Base-by-base conservation (phyloP, 352 stramenopile species). In the Phytophthora sojae region DNA sequence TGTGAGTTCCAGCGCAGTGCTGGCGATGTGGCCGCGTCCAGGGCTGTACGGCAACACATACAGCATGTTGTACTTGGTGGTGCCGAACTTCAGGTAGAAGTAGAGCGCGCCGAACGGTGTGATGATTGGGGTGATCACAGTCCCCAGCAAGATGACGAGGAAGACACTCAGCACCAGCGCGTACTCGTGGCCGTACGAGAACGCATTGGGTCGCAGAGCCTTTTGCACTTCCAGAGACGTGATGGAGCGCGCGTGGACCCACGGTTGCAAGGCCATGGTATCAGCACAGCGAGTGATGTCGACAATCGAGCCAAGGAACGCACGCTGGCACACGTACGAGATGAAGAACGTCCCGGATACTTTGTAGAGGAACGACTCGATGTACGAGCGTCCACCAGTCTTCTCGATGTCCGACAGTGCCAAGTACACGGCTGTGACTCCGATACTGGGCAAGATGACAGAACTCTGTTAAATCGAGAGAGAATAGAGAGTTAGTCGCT, bases 261-360 rank as follows among this genome's bases (percentile, higher is more conserved):
- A 95, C 3, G 86, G 88, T 59, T 93, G 85, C 39, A 84, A 86
- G 17, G 74, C 80, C n/a, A 89, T 69, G 1, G 82, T 85, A 60
- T 95, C 86, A 8, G 79, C 79, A 42, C 85, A 77, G 2, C 88
- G 82, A 61, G 85, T 88, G 32, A 95, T 77, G 66, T 91, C 81
- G n/a, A 94, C 71, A 50, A 94, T 90, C 4, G 82, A 78, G 6
- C 86, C 86, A 1, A 95, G 75, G 39, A 95, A 94, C 37, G 86
- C 83, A 54, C 88, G 82, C 60, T 95, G 88, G 21, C 86, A 93
- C n/a, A 95, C 71, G 57, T 95, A 95, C 59, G 88, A 91, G 71
- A 95, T 92, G 81, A 95, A 95, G 69, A 95, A 93, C 4, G 87
- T 93, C n/a, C 88, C 86, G 11, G 84, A 93, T 29, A 95, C 79